A percentile compares a stretch with the other conserved stretches of the same genome.
Conservation (phyloP, 352 stramenopile genomes). For the Pythium grandisporangium region DNA sequence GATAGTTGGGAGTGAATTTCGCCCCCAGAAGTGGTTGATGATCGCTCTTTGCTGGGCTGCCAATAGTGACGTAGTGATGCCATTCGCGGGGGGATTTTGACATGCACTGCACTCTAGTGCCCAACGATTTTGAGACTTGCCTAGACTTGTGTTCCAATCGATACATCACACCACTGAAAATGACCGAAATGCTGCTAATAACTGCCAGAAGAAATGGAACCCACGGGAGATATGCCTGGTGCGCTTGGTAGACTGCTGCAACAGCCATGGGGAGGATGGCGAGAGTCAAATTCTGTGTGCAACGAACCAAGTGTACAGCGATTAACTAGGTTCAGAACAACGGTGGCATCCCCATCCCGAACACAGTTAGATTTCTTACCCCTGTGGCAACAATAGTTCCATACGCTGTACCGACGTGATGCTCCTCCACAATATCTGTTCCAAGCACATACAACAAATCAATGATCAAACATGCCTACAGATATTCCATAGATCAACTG, state of each 20-base stretch:
- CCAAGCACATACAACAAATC: neutral
- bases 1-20: too few species aligned
- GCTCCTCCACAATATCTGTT: slow-evolving; percentile 57
- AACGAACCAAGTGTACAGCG: neutral
- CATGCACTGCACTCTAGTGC: too few species aligned
- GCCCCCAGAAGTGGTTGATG: too few species aligned
- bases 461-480: neutral
- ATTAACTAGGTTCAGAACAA: too few species aligned
- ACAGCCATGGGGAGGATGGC: slow-evolving; percentile 30
- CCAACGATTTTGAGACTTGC: too few species aligned
- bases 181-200: slow-evolving; percentile 12
- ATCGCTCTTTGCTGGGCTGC: too few species aligned
- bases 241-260: slow-evolving; percentile 21
- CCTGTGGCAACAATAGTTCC: slow-evolving; percentile 68
- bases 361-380: slow-evolving; percentile 4
- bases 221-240: slow-evolving; percentile 26
- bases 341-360: too few species aligned
- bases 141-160: slow-evolving; percentile 15
- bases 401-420: slow-evolving; percentile 71
- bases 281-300: slow-evolving; percentile 45
- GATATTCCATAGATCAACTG: neutral
- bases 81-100: too few species aligned
- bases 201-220: slow-evolving; percentile 22
- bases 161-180: slow-evolving; percentile 13
- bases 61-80: too few species aligned